Evolutionary conservation across 345 rosid genomes (phyloP).

Genomic region (Eucalyptus albens): DNA sequence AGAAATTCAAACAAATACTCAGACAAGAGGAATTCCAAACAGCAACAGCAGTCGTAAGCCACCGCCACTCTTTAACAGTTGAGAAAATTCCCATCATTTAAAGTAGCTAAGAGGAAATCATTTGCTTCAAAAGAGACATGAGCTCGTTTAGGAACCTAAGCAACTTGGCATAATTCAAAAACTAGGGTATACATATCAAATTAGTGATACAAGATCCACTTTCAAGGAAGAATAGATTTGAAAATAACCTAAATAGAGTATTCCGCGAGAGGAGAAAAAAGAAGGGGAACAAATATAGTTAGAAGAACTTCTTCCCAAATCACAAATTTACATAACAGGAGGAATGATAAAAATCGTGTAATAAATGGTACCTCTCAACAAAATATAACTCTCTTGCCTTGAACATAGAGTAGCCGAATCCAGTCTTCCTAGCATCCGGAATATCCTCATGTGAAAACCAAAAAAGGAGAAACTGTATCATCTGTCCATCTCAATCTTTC

Average conservation of each 20-base stretch:
- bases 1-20: background rate
- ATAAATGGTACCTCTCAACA: conserved; percentile 27
- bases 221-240: background rate
- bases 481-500: conserved; percentile 1
- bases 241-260: background rate
- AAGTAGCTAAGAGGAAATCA: background rate
- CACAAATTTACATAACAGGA: conserved; percentile 1
- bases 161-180: background rate
- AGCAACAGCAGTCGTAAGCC: background rate
- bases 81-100: background rate
- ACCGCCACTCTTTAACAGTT: background rate
- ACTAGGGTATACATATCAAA: background rate
- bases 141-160: background rate
- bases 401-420: conserved; percentile 5
- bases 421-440: conserved; percentile 8
- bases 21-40: background rate
- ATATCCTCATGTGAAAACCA: conserved; percentile 2
- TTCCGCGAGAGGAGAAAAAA: background rate
- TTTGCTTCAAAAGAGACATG: background rate
- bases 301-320: conserved; percentile 18
- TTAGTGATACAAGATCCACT: background rate
- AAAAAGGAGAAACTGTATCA: background rate
- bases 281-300: conserved; percentile 18
- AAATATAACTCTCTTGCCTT: conserved; percentile 15
- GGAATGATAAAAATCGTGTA: conserved; percentile 11